phyloP scores from a whole-genome alignment of 2,329 filamentous ascomycete genomes.

The Colletotrichum sp. region DNA sequence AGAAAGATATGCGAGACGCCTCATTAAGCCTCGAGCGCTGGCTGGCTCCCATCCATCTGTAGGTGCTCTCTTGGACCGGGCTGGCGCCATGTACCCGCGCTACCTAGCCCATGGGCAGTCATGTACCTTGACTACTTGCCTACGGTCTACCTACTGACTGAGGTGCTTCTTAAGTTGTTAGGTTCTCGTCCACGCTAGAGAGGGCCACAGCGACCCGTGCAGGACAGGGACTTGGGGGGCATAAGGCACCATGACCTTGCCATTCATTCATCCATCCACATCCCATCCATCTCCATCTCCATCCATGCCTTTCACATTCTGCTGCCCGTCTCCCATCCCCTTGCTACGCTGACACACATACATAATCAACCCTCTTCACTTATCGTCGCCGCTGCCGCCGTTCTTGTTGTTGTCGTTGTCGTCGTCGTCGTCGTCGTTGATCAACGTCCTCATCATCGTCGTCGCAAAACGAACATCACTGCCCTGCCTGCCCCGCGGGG shows the following conservation, averaged over 20 bases:
- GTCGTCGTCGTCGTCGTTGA: neutral
- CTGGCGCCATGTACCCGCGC: neutral
- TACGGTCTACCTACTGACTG: neutral
- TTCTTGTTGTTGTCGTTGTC: neutral
- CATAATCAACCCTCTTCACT: neutral
- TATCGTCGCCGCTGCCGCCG: neutral
- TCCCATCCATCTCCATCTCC: neutral
- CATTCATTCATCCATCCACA: neutral
- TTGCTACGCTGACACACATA: neutral
- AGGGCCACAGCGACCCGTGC: constrained; percentile 10
- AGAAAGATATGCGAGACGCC: neutral
- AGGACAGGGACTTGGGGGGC: constrained; percentile 1
- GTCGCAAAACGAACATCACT: neutral
- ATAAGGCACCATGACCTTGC: neutral
- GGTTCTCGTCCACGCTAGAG: neutral
- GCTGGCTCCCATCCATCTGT: neutral
- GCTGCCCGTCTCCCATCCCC: neutral
- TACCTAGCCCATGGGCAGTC: neutral
- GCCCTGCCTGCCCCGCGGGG: neutral
- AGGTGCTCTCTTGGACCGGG: neutral
- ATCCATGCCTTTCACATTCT: neutral
- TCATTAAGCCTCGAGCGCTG: neutral
- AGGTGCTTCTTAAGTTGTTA: neutral
- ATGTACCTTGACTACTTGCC: neutral
- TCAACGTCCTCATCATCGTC: neutral